Conservation (phyloP, 352 stramenopile species). For the Phytophthora agathidicida region DNA sequence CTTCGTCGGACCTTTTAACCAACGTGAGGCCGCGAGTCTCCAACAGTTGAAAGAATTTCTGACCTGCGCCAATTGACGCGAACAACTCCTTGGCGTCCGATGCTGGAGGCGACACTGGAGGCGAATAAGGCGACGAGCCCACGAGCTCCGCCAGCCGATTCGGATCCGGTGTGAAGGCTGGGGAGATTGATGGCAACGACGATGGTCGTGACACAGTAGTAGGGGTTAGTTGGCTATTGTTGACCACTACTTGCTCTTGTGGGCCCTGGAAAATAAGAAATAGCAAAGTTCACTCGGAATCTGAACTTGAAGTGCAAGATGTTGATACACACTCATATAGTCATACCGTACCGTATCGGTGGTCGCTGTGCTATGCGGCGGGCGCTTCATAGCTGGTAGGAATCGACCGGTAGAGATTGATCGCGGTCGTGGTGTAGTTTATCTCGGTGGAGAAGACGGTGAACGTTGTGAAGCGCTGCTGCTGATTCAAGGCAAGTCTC, state of each 20-base stretch:
- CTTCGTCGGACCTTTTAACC: neutral
- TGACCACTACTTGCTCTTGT: neutral
- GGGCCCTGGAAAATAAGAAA: neutral
- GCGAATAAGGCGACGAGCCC: slow-evolving; percentile 16
- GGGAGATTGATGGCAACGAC: slow-evolving; percentile 23
- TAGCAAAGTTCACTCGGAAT: slow-evolving; percentile 10
- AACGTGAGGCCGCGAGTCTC: slow-evolving; percentile 22
- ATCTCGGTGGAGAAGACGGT: neutral
- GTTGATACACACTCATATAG: slow-evolving; percentile 3
- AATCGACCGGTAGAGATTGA: neutral
- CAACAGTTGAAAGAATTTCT: slow-evolving; percentile 39
- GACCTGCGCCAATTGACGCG: slow-evolving; percentile 18
- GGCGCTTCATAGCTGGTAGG: slow-evolving; percentile 1
- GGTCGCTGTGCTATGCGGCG: neutral
- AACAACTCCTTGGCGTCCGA: slow-evolving; percentile 30
- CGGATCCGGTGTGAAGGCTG: slow-evolving; percentile 26
- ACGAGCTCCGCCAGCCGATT: slow-evolving; percentile 21
- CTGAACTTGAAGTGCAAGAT: slow-evolving; percentile 12
- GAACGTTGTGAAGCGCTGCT: slow-evolving; percentile 10
- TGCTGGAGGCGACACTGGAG: slow-evolving; percentile 16
- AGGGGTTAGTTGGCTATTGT: too few relatives aligned
- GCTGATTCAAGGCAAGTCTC: slow-evolving; percentile 22
- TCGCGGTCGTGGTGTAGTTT: neutral
- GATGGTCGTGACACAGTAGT: neutral
- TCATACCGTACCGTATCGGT: slow-evolving; percentile 6